These are phyloP conservation scores for Raffaelea deltoideospora DNA, from an alignment of 2,329 filamentous ascomycete genomes.

Conservation along the genomic window DNA sequence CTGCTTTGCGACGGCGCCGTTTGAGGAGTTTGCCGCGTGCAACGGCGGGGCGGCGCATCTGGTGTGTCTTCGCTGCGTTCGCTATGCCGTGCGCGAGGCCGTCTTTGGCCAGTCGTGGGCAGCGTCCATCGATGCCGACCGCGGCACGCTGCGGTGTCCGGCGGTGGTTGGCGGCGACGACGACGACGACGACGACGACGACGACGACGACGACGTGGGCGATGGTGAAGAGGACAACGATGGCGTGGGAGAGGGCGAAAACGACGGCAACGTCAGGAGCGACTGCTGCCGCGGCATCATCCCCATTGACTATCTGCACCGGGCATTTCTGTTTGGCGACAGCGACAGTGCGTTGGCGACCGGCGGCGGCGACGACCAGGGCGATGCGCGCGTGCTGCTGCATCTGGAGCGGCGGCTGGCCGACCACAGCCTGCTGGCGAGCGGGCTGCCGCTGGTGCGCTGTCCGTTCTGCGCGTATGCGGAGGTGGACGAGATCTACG, in stretches of 20 bases:
- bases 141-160: conserved; percentile 68
- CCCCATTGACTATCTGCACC: conserved; percentile 50
- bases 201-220: too few species aligned
- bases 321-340: conserved; percentile 48
- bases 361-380: conserved; percentile 55
- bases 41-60: conserved; percentile 43
- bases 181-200: too few species aligned
- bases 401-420: conserved; percentile 69
- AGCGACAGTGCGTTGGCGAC: too few species aligned
- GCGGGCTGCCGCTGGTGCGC: conserved; percentile 58
- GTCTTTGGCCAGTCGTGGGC: conserved; percentile 89
- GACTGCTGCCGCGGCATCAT: conserved; percentile 70
- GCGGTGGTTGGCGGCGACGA: conserved; percentile 54
- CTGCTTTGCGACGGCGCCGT: conserved; percentile 56
- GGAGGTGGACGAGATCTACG: conserved; percentile 66
- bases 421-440: conserved; percentile 59
- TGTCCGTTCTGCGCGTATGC: conserved; percentile 90
- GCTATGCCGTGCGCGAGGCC: conserved; percentile 68
- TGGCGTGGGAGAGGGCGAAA: too few species aligned
- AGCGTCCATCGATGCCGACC: conserved; percentile 57
- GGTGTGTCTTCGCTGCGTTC: conserved; percentile 70
- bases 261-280: too few species aligned
- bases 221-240: too few species aligned
- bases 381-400: too few species aligned
- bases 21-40: conserved; percentile 64